A percentile compares a stretch with the other conserved stretches of the same genome.
Evolutionary conservation across 371 early-diverging fungal genomes (phyloP).

Genomic region (Blakeslea trispora): DNA sequence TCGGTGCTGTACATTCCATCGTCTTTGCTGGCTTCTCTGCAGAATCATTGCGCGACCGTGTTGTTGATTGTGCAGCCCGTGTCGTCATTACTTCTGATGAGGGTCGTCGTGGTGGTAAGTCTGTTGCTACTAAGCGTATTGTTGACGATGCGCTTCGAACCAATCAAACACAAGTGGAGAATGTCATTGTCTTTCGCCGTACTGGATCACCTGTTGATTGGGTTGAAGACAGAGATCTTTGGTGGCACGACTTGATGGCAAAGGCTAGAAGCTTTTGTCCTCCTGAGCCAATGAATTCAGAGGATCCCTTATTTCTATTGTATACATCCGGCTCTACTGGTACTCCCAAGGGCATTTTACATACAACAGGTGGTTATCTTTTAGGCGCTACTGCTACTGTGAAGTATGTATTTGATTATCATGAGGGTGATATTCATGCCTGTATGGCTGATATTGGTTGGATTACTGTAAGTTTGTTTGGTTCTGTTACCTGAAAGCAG

Average conservation of each 20-base stretch:
- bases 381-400: slow-evolving; percentile 85
- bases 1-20: slow-evolving; percentile 89
- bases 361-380: slow-evolving; percentile 94
- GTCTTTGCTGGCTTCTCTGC: slow-evolving; percentile 95
- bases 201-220: slow-evolving; percentile 82
- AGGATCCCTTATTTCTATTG: slow-evolving; percentile 95
- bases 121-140: slow-evolving; percentile 87
- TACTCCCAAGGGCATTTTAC: slow-evolving; percentile 91
- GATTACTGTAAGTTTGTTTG: slow-evolving; percentile 51
- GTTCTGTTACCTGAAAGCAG: not conserved
- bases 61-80: slow-evolving; percentile 76
- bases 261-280: slow-evolving; percentile 80
- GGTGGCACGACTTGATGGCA: slow-evolving; percentile 85
- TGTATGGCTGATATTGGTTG: slow-evolving; percentile 85
- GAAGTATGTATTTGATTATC: slow-evolving; percentile 91
- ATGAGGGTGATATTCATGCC: slow-evolving; percentile 79
- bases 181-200: slow-evolving; percentile 86
- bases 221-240: slow-evolving; percentile 74
- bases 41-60: slow-evolving; percentile 83
- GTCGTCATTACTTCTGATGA: slow-evolving; percentile 85
- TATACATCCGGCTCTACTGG: slow-evolving; percentile 97
- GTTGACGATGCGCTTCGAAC: slow-evolving; percentile 82
- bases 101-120: slow-evolving; percentile 89
- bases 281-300: slow-evolving; percentile 81
- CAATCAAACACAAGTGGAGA: slow-evolving; percentile 72